Evolutionary conservation across 495 filamentous ascomycete species (phyloP), one percentile per base, ranked within the genome.

Genomic region (Talaromyces wortmannii): DNA sequence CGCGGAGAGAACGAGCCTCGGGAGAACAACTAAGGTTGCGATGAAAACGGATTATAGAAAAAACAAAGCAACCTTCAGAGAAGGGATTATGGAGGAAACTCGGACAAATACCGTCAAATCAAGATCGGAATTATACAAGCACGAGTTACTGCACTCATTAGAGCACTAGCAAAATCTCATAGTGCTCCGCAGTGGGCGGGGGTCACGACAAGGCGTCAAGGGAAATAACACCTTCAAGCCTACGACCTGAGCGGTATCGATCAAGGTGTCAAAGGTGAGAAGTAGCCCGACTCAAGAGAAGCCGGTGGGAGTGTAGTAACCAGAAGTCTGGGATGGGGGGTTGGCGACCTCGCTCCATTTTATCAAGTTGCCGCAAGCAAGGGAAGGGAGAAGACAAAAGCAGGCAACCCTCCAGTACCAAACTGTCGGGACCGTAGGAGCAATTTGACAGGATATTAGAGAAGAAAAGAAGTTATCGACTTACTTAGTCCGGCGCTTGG

Each of bases 361-460:
- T 40, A 40, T 40, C 36, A 31, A 46, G 44, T 17, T 8, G 10
- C n/a, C 30, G 45, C 36, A 45, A 30, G 52, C 31, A 42, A 30
- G 52, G 13, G 13, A 31, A 10, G 43, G 43, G 45, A 33, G 15
- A 5, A 36, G 32, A 43, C 33, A 31, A 33, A 53, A 53, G 42
- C 40, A 53, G 52, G 52, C 40, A 46, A 53, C 52, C 52, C 52
- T 53, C 52, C 52, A 46, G 52, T 53, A 45, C 52, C 52, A 53
- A 53, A 53, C 42, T 53, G 52, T 53, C 52, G 52, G 52, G 52
- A 45, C 52, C 15, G 42, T 16, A 30, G 44, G 30, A 29, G 12
- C 40, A 42, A 46, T 45, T 40, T 46, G 29, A 46, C 42, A 53
- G 40, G 43, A 53, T 53, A 53, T 46, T n/a, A 53, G 42, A 53